These are phyloP conservation scores for Ascochyta fabae DNA, from an alignment of 2,329 filamentous ascomycete genomes.

Conservation along the genomic window DNA sequence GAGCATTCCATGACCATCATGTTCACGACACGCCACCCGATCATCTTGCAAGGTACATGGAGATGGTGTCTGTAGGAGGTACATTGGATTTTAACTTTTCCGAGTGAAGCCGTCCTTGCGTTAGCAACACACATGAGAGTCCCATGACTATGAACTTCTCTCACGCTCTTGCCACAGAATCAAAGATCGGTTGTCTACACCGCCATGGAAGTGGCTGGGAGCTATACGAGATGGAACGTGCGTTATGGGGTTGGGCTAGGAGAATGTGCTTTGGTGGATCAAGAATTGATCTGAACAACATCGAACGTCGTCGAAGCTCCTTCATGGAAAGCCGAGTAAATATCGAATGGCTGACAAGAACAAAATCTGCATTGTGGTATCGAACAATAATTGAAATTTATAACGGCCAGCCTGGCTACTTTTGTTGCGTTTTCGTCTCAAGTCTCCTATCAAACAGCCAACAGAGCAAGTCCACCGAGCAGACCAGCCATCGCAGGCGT, in stretches of 20 bases:
- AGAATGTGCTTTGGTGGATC: background rate
- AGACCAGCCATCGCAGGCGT: slow-evolving; percentile 14
- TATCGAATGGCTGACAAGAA: background rate
- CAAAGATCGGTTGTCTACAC: background rate
- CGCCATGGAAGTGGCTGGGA: slow-evolving; percentile 1
- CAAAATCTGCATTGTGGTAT: slow-evolving; percentile 4
- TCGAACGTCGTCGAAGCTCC: background rate
- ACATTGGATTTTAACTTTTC: background rate
- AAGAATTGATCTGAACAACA: background rate
- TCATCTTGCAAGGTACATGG: background rate
- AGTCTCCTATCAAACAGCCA: slow-evolving; percentile 2
- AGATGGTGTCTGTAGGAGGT: background rate
- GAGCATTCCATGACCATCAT: background rate
- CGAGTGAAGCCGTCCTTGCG: background rate
- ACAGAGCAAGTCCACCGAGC: slow-evolving; percentile 15
- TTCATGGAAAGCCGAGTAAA: background rate
- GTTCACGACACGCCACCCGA: background rate
- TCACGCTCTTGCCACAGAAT: background rate
- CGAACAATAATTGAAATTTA: background rate
- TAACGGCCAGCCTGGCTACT: background rate
- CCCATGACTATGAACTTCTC: background rate
- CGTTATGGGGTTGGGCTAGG: background rate
- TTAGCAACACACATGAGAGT: background rate
- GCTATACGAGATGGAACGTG: slow-evolving; percentile 8
- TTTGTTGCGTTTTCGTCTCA: background rate